These are phyloP conservation scores for Catunica adiposa DNA, from an alignment of 2,329 filamentous ascomycete genomes.

Conservation along the genomic window DNA sequence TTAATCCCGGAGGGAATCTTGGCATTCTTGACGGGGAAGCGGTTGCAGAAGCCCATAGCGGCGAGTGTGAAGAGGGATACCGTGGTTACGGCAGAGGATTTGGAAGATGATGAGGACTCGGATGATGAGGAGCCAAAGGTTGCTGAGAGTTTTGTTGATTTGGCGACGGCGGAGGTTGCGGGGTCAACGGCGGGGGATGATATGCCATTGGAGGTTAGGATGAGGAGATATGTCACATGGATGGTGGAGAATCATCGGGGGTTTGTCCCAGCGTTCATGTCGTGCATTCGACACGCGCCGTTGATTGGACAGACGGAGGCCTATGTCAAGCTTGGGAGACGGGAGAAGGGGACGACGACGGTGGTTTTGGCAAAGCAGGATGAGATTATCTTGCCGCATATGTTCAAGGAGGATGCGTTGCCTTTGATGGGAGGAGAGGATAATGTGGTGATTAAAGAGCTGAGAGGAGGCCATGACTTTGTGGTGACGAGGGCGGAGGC, in stretches of 20 bases:
- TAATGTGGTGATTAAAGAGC: conserved; percentile 32
- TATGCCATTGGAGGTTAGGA: conserved; percentile 28
- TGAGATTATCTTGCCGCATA: conserved; percentile 34
- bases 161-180: conserved; percentile 28
- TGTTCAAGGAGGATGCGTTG: conserved; percentile 33
- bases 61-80: conserved; percentile 18
- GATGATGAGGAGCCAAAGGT: conserved; percentile 8
- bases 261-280: conserved; percentile 44
- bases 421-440: conserved; percentile 33
- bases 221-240: conserved; percentile 39
- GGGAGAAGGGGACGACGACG: conserved; percentile 29
- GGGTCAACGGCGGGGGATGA: conserved; percentile 17
- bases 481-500: conserved; percentile 20
- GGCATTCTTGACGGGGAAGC: conserved; percentile 29
- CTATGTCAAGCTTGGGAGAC: conserved; percentile 31
- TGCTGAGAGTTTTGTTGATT: conserved; percentile 21
- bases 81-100: not conserved
- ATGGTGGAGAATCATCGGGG: conserved; percentile 38
- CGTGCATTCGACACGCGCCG: conserved; percentile 36
- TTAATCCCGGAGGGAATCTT: conserved; percentile 37
- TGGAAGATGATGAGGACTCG: conserved; percentile 12
- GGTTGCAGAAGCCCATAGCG: conserved; percentile 36
- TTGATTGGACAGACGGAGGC: conserved; percentile 34
- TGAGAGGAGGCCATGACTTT: conserved; percentile 44
- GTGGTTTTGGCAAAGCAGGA: conserved; percentile 36